A percentile compares a stretch with the other conserved stretches of the same genome.
These are phyloP conservation scores for Cadophora gregata DNA, from an alignment of 2,329 filamentous ascomycete genomes.

Conservation along the genomic window DNA sequence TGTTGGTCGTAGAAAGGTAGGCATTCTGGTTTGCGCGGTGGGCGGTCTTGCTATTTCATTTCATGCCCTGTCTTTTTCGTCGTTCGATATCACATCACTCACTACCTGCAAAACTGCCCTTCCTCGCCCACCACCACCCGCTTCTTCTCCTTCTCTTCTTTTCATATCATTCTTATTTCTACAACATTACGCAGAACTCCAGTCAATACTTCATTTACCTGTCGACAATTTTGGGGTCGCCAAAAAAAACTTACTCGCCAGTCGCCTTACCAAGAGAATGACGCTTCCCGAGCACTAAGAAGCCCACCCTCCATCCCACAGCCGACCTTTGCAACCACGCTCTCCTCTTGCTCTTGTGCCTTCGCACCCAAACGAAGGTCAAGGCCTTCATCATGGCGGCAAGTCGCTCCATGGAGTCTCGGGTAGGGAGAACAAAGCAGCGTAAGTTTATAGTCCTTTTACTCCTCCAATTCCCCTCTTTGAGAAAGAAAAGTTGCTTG, in stretches of 20 bases:
- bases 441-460: conserved; percentile 63
- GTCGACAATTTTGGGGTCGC: background rate
- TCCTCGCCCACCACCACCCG: conserved; percentile 1
- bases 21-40: background rate
- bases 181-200: conserved; percentile 6
- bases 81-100: conserved; percentile 20
- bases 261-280: conserved; percentile 32
- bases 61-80: background rate
- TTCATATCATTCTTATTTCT: background rate
- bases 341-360: conserved; percentile 14
- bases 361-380: conserved; percentile 35
- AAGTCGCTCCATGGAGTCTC: conserved; percentile 71
- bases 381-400: conserved; percentile 43
- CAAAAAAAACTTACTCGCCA: conserved; percentile 7
- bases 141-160: background rate
- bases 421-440: conserved; percentile 79
- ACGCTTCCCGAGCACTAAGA: conserved; percentile 37
- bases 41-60: background rate
- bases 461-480: conserved; percentile 25
- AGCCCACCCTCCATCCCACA: conserved; percentile 29
- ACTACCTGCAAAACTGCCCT: background rate
- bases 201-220: background rate
- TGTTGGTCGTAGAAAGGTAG: background rate
- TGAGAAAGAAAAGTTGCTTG: conserved; percentile 19
- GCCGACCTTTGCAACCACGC: conserved; percentile 34